phyloP scores from a whole-genome alignment of 352 stramenopile species.

The Phytophthora idaei region DNA sequence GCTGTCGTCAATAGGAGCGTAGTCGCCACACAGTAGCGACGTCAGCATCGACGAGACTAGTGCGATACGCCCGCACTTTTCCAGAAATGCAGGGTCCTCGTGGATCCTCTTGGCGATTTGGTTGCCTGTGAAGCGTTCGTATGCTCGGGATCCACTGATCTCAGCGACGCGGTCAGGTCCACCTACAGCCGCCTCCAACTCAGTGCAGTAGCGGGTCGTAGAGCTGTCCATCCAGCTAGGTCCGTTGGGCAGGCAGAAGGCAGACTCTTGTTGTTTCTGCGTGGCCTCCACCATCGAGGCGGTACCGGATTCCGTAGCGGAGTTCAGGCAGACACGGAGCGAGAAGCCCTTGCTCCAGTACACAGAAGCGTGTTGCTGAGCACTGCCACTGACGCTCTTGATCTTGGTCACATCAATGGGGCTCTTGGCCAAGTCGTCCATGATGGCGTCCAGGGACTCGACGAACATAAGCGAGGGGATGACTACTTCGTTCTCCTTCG shows the following conservation, averaged over 20 bases:
- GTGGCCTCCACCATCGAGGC: conserved; percentile 31
- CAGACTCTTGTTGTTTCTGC: conserved; percentile 29
- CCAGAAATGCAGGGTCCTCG: conserved; percentile 51
- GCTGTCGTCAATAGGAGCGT: conserved; percentile 74
- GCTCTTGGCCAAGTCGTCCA: conserved; percentile 47
- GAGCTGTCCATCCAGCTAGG: conserved; percentile 89
- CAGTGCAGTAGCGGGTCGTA: conserved; percentile 60
- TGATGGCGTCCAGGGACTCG: conserved; percentile 74
- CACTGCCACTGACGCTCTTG: conserved; percentile 70
- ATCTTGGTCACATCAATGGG: conserved; percentile 51
- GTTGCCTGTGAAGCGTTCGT: conserved; percentile 84
- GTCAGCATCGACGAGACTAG: conserved; percentile 80
- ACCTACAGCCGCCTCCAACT: conserved; percentile 63
- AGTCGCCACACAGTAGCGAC: conserved; percentile 70
- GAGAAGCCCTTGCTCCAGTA: conserved; percentile 73
- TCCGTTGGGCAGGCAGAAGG: conserved; percentile 65
- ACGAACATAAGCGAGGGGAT: conserved; percentile 83
- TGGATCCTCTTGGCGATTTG: conserved; percentile 72
- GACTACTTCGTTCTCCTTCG: conserved; percentile 51
- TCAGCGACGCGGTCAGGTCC: conserved; percentile 60
- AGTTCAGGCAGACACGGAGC: conserved; percentile 39
- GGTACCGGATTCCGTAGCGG: conserved; percentile 20
- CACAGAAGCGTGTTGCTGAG: conserved; percentile 84
- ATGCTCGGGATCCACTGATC: conserved; percentile 81
- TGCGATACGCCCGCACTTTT: conserved; percentile 50